Percentiles rank a stretch among this genome's conserved stretches.
phyloP scores from a whole-genome alignment of 78 protist species.

The Cavenderia fasciculata region DNA sequence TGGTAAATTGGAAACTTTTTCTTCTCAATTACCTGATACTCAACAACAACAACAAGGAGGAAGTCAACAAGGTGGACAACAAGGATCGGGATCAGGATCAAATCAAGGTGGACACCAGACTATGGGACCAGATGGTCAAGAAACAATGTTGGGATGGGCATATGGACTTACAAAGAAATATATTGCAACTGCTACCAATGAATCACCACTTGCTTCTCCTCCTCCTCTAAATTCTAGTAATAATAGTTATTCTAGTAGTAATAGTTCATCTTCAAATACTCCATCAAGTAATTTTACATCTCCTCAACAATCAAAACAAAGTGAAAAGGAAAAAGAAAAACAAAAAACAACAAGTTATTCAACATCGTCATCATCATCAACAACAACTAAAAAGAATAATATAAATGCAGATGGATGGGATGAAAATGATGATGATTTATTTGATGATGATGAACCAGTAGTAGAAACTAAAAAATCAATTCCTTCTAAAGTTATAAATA shows the following conservation, averaged over 20 bases:
- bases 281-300: not conserved
- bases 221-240: not conserved
- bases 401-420: slow-evolving; percentile 52
- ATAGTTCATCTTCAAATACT: not conserved
- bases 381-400: slow-evolving; percentile 4
- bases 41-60: too few relatives aligned
- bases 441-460: not conserved
- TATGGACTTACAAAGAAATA: slow-evolving; percentile 47
- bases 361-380: not conserved
- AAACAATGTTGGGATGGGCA: slow-evolving; percentile 65
- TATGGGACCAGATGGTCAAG: slow-evolving; percentile 10
- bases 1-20: slow-evolving; percentile 58
- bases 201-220: not conserved
- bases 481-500: not conserved
- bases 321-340: not conserved
- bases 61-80: not conserved
- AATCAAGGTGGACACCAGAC: not conserved
- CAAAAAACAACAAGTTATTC: not conserved
- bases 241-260: not conserved
- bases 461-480: not conserved
- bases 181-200: not conserved
- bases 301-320: not conserved
- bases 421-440: slow-evolving; percentile 20
- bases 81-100: not conserved
- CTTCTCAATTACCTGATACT: too few relatives aligned